Percentiles rank a stretch among this genome's conserved stretches.
These are phyloP conservation scores for Sanghuangporus baumii DNA, from an alignment of 1,284 basidiomycete species.

Conservation along the genomic window DNA sequence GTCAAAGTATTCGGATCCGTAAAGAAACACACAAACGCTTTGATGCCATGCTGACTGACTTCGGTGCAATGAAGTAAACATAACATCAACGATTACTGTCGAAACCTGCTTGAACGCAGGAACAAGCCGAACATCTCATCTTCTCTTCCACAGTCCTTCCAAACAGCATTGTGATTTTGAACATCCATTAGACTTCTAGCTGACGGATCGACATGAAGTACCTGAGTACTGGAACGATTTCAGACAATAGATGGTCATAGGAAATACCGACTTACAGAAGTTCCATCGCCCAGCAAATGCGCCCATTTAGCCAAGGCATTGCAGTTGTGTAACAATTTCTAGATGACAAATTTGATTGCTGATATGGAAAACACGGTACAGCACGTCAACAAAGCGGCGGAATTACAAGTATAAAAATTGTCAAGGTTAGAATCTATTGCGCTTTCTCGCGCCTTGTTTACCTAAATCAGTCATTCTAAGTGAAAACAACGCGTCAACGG, in stretches of 20 bases:
- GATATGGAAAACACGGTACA: background rate
- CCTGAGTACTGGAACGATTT: no score
- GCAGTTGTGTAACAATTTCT: no score
- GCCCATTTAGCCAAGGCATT: no score
- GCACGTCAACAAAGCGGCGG: background rate
- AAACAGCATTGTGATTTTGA: no score
- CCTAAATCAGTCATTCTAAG: background rate
- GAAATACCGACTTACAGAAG: no score
- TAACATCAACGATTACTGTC: slow-evolving; percentile 38
- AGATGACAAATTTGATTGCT: background rate
- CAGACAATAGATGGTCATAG: no score
- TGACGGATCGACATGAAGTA: no score
- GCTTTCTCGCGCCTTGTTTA: slow-evolving; percentile 14
- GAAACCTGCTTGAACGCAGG: slow-evolving; percentile 39
- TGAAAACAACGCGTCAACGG: background rate
- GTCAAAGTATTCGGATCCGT: slow-evolving; percentile 32
- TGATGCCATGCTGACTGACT: slow-evolving; percentile 33
- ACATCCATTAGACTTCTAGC: no score
- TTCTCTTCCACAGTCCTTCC: slow-evolving; percentile 37
- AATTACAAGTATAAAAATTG: background rate
- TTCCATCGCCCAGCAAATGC: no score
- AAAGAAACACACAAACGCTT: slow-evolving; percentile 44
- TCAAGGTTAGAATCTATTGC: slow-evolving; percentile 13
- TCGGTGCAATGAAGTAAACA: slow-evolving; percentile 37
- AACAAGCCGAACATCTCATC: slow-evolving; percentile 42